A percentile compares a stretch with the other conserved stretches of the same genome.
Evolutionary conservation across 1,284 basidiomycete genomes (phyloP).

Genomic region (Ceratobasidium sp.): DNA sequence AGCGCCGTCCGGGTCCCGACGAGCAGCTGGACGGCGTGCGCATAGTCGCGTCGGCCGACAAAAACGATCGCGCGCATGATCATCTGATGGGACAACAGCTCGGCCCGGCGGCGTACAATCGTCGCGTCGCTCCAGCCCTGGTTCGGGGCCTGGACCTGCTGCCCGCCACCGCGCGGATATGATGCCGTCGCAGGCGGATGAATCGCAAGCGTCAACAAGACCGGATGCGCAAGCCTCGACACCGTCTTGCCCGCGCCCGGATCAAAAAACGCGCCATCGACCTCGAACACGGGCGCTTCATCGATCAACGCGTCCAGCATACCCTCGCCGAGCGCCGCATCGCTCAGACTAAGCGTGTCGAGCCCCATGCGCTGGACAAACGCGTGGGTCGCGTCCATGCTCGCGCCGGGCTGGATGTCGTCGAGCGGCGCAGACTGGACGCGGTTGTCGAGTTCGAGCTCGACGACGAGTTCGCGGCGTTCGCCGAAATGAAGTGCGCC

Average conservation of each 20-base stretch:
- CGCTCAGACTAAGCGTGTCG: constrained; percentile 71
- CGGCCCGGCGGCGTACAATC: constrained; percentile 92
- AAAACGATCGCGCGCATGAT: constrained; percentile 90
- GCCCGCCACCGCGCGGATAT: constrained; percentile 49
- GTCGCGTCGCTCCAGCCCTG: constrained; percentile 74
- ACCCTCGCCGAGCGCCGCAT: constrained; percentile 77
- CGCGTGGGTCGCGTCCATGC: constrained; percentile 75
- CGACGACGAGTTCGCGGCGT: constrained; percentile 92
- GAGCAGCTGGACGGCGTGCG: constrained; percentile 87
- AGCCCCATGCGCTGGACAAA: constrained; percentile 81
- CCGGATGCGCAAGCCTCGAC: constrained; percentile 85
- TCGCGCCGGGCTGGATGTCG: constrained; percentile 37
- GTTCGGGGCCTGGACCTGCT: constrained; percentile 59
- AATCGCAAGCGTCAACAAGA: constrained; percentile 88
- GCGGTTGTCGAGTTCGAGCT: constrained; percentile 87
- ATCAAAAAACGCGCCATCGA: constrained; percentile 93
- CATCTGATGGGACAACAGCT: constrained; percentile 93
- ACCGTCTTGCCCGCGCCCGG: constrained; percentile 83
- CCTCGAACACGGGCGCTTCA: constrained; percentile 90
- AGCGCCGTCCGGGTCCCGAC: constrained; percentile 88
- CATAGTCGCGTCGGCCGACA: constrained; percentile 86
- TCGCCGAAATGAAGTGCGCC: constrained; percentile 92
- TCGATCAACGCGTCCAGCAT: constrained; percentile 94
- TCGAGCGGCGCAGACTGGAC: constrained; percentile 50
- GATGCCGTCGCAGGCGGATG: constrained; percentile 62